Conservation (phyloP, 306 rosid genomes). For the Vigna nakashimae region DNA sequence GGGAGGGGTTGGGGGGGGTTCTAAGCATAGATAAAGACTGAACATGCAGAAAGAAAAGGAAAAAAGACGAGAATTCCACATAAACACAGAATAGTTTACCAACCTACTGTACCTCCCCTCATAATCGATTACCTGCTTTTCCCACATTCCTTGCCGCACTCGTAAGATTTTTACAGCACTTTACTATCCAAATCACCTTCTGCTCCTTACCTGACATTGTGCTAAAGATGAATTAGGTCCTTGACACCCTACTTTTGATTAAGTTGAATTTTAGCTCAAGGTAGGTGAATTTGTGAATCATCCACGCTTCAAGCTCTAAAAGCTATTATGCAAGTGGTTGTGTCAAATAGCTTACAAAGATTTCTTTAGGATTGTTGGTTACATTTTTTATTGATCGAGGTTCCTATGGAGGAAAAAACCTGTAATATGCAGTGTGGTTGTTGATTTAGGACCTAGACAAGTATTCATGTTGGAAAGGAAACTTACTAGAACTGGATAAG, state of each 20-base stretch:
- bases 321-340: too few species aligned
- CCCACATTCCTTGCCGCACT: too few species aligned
- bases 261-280: neutral
- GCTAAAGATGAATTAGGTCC: neutral
- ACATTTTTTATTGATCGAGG: neutral
- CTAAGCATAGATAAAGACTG: conserved; percentile 1
- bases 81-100: neutral
- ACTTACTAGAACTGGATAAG: neutral
- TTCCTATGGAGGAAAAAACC: neutral
- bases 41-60: conserved; percentile 25
- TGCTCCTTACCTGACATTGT: neutral
- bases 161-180: neutral
- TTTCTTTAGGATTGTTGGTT: neutral
- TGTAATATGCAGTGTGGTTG: conserved; percentile 10
- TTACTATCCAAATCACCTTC: neutral
- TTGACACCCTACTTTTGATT: neutral
- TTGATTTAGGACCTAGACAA: neutral
- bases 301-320: neutral
- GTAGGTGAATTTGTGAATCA: neutral
- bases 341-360: too few species aligned
- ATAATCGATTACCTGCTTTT: neutral
- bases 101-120: neutral
- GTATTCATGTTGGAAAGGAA: neutral
- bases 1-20: neutral
- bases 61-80: conserved; percentile 14